Evolutionary conservation across 495 filamentous ascomycete species (phyloP).

Genomic region (Talaromyces liani): DNA sequence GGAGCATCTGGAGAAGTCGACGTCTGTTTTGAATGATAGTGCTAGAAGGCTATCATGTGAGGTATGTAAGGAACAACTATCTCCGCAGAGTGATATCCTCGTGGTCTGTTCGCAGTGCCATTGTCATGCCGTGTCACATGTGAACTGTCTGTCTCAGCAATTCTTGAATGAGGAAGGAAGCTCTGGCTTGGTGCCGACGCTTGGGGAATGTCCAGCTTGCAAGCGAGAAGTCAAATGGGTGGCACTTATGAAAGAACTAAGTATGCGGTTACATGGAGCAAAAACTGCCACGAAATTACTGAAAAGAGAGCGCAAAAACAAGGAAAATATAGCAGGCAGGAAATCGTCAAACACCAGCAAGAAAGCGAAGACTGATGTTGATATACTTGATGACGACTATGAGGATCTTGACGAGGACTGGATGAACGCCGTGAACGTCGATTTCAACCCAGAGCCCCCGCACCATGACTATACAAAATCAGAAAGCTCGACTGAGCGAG

Average conservation of each 20-base stretch:
- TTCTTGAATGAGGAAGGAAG: conserved; percentile 46
- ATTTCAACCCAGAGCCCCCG: conserved; percentile 25
- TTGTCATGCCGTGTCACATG: conserved; percentile 64
- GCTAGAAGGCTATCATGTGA: conserved; percentile 40
- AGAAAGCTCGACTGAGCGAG: conserved; percentile 13
- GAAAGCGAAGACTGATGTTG: conserved; percentile 12
- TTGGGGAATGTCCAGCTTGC: conserved; percentile 70
- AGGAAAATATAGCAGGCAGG: neutral
- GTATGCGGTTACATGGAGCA: conserved; percentile 56
- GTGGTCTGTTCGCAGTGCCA: conserved; percentile 60
- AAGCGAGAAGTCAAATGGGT: conserved; percentile 57
- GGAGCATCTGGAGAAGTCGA: conserved; percentile 63
- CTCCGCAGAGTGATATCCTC: conserved; percentile 41
- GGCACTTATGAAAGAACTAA: conserved; percentile 74
- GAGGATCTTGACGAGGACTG: conserved; percentile 34
- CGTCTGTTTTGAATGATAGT: conserved; percentile 45
- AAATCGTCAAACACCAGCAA: conserved; percentile 1
- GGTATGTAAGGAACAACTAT: conserved; percentile 50
- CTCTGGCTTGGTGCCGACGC: conserved; percentile 52
- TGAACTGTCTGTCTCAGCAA: conserved; percentile 64
- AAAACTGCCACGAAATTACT: conserved; percentile 59
- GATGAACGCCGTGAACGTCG: conserved; percentile 25
- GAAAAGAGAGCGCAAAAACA: conserved; percentile 38
- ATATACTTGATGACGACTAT: conserved; percentile 15
- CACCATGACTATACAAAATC: conserved; percentile 11